Evolutionary conservation across 129 eudicot species (phyloP).

Genomic region (Lonicera japonica): DNA sequence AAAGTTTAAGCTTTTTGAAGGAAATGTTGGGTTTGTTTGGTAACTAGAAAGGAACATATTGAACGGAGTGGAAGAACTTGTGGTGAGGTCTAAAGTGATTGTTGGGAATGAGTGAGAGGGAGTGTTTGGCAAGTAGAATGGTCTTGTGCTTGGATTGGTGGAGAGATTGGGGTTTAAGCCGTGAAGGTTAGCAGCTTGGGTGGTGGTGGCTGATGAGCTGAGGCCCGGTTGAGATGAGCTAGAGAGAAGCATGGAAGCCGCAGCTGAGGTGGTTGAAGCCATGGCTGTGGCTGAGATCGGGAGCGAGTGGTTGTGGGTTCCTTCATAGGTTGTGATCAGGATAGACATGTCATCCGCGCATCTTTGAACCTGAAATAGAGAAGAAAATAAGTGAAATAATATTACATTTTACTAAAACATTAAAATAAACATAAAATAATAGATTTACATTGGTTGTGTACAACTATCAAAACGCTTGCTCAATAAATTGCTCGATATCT

Average conservation of each 20-base stretch:
- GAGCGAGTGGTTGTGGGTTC: slow-evolving; percentile 71
- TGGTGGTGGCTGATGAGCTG: slow-evolving; percentile 19
- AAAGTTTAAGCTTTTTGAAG: slow-evolving; percentile 26
- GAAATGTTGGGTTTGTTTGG: slow-evolving; percentile 22
- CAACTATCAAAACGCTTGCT: too few relatives aligned
- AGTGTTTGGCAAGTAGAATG: slow-evolving; percentile 45
- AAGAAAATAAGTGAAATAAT: slow-evolving; percentile 1
- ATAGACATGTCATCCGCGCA: slow-evolving; percentile 72
- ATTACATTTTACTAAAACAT: neutral
- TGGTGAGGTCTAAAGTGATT: slow-evolving; percentile 68
- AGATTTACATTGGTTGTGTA: neutral
- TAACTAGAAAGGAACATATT: slow-evolving; percentile 27
- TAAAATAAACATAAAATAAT: neutral
- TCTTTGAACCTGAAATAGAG: slow-evolving; percentile 60
- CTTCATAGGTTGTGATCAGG: slow-evolving; percentile 80
- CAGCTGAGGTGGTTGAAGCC: slow-evolving; percentile 90
- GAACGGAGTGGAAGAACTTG: slow-evolving; percentile 29
- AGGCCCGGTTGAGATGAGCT: slow-evolving; percentile 58
- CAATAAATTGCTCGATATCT: too few relatives aligned
- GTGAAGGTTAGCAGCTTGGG: slow-evolving; percentile 14
- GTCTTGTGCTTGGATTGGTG: slow-evolving; percentile 29
- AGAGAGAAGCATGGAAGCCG: slow-evolving; percentile 78
- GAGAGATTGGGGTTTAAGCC: slow-evolving; percentile 28
- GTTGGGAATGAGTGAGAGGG: slow-evolving; percentile 55
- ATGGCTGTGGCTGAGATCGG: slow-evolving; percentile 77